Evolutionary conservation across 805 yeast genomes (phyloP).

Genomic region (Wickerhamomyces bovis): DNA sequence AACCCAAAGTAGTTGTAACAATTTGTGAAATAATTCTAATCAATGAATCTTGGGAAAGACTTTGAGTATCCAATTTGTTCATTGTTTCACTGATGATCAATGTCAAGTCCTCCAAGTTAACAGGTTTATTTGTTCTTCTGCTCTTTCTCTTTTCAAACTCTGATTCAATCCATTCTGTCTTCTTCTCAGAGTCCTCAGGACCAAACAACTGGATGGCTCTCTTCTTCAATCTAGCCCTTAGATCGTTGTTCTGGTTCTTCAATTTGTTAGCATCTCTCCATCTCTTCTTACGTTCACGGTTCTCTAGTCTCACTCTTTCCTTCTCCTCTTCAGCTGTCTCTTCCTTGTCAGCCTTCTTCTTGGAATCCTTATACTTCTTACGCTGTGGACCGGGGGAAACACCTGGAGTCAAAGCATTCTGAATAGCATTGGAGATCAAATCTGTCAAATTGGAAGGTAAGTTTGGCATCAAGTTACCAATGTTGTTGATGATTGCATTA

Average conservation of each 20-base stretch:
- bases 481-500: conserved; percentile 14
- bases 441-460: conserved; percentile 19
- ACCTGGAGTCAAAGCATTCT: conserved; percentile 16
- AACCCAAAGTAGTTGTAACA: conserved; percentile 13
- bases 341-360: conserved; percentile 17
- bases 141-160: conserved; percentile 66
- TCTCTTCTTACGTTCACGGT: conserved; percentile 70
- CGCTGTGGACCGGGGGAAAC: not conserved
- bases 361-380: conserved; percentile 1
- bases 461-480: conserved; percentile 19
- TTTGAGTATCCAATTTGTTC: conserved; percentile 39
- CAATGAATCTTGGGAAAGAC: conserved; percentile 33
- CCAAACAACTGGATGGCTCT: conserved; percentile 70
- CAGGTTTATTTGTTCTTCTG: conserved; percentile 45
- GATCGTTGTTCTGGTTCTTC: conserved; percentile 82
- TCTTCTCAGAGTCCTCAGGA: conserved; percentile 44
- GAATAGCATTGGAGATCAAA: conserved; percentile 20
- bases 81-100: conserved; percentile 23
- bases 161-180: conserved; percentile 63
- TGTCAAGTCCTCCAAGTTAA: conserved; percentile 25
- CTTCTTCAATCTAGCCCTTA: conserved; percentile 69
- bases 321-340: conserved; percentile 31
- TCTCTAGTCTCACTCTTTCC: conserved; percentile 58
- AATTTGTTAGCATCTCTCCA: conserved; percentile 81
- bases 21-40: conserved; percentile 22